These are phyloP conservation scores for Boletus holoroseus DNA, from an alignment of 1,284 basidiomycete genomes.

Conservation along the genomic window DNA sequence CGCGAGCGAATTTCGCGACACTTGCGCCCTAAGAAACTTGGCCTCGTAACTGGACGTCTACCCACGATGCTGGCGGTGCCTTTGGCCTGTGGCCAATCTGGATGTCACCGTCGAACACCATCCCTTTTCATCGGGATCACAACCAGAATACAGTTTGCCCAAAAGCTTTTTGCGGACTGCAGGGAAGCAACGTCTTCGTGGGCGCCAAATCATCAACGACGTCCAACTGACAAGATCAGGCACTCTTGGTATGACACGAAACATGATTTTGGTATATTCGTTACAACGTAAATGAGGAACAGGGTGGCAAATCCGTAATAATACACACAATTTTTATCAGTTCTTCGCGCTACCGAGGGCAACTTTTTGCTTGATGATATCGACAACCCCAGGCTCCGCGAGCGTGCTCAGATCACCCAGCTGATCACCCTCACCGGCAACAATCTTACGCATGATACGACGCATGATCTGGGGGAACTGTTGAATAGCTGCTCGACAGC, in stretches of 20 bases:
- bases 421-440: constrained; percentile 88
- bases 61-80: no score
- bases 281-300: constrained; percentile 2
- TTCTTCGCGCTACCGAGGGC: constrained; percentile 34
- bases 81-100: no score
- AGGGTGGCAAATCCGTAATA: background rate
- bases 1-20: no score
- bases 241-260: background rate
- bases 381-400: constrained; percentile 81
- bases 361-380: constrained; percentile 75
- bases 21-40: no score
- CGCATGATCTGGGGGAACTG: constrained; percentile 69
- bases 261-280: background rate
- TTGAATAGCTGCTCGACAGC: background rate
- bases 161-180: no score
- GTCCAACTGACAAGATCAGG: background rate
- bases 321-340: background rate
- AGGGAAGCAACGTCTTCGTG: no score
- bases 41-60: no score
- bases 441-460: constrained; percentile 92
- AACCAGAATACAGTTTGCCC: no score
- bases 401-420: constrained; percentile 90
- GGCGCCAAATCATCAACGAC: background rate
- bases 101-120: no score
- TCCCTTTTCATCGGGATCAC: no score